Percentiles rank a stretch among this genome's conserved stretches.
These are phyloP conservation scores for Yamadazyma olivae DNA, from an alignment of 805 yeast genomes.

Conservation along the genomic window DNA sequence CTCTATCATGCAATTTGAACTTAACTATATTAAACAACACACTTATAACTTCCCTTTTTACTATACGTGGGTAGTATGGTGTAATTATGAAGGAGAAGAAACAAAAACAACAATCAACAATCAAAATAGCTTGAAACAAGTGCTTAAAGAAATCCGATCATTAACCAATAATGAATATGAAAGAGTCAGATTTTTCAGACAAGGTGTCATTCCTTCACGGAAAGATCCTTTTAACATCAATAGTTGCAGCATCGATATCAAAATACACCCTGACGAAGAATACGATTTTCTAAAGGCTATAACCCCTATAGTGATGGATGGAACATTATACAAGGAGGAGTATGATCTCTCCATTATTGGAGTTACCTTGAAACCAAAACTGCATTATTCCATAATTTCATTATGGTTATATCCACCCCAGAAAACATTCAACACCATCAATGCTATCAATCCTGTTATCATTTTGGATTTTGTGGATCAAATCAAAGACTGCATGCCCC, in stretches of 20 bases:
- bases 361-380: constrained; percentile 8
- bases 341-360: constrained; percentile 14
- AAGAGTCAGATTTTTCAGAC: constrained; percentile 14
- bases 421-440: constrained; percentile 4
- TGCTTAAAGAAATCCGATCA: too few relatives aligned
- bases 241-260: constrained; percentile 17
- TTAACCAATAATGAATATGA: too few relatives aligned
- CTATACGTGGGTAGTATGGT: constrained; percentile 18
- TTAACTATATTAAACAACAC: constrained; percentile 8
- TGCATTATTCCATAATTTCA: constrained; percentile 13
- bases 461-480: constrained; percentile 3
- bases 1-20: constrained; percentile 11
- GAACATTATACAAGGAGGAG: constrained; percentile 5
- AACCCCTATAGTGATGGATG: constrained; percentile 9
- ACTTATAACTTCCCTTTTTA: constrained; percentile 14
- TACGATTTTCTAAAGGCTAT: constrained; percentile 11
- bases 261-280: constrained; percentile 10
- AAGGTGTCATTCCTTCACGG: constrained; percentile 13
- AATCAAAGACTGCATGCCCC: constrained; percentile 2
- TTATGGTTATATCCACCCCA: constrained; percentile 16
- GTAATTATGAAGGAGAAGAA: constrained; percentile 1
- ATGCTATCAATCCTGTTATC: constrained; percentile 5
- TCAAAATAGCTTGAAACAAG: too few relatives aligned
- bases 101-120: constrained; percentile 10
- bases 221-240: constrained; percentile 11